These are phyloP conservation scores for Nemania sp. DNA, from an alignment of 2,329 filamentous ascomycete species.

Conservation along the genomic window DNA sequence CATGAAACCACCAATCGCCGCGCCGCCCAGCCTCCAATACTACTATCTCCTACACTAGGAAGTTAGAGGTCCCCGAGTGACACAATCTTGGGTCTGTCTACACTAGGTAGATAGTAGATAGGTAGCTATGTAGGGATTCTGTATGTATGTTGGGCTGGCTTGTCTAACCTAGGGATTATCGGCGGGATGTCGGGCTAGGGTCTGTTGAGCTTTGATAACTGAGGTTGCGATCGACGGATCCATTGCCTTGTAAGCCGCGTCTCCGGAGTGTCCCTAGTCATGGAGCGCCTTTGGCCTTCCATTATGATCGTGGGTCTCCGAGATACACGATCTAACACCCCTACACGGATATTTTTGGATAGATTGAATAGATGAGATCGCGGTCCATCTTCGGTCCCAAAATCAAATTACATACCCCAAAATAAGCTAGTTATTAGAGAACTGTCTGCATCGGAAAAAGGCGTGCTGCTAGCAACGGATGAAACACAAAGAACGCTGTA, in stretches of 20 bases:
- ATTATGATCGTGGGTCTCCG: slow-evolving; percentile 1
- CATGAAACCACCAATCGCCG: not conserved
- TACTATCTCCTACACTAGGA: not conserved
- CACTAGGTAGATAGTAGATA: no score
- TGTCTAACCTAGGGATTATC: no score
- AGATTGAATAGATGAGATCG: not conserved
- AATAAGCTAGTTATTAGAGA: not conserved
- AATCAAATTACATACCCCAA: not conserved
- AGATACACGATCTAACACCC: not conserved
- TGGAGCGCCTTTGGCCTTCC: not conserved
- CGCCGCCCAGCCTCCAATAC: slow-evolving; percentile 6
- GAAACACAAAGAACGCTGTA: not conserved
- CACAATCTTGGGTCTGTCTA: not conserved
- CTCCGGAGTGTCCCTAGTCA: slow-evolving; percentile 10
- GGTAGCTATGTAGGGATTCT: not conserved
- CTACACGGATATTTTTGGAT: slow-evolving; percentile 4
- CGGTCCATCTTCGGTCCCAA: not conserved
- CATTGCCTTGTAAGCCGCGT: slow-evolving; percentile 12
- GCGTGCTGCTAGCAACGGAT: not conserved
- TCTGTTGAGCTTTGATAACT: slow-evolving; percentile 10
- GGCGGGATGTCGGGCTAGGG: slow-evolving; percentile 1
- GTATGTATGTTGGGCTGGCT: no score
- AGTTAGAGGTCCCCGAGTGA: slow-evolving; percentile 5
- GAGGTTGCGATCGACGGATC: slow-evolving; percentile 29
- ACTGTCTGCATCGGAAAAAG: not conserved